phyloP scores from a whole-genome alignment of 2,329 filamentous ascomycete species.

The Penicillium sumatraense region DNA sequence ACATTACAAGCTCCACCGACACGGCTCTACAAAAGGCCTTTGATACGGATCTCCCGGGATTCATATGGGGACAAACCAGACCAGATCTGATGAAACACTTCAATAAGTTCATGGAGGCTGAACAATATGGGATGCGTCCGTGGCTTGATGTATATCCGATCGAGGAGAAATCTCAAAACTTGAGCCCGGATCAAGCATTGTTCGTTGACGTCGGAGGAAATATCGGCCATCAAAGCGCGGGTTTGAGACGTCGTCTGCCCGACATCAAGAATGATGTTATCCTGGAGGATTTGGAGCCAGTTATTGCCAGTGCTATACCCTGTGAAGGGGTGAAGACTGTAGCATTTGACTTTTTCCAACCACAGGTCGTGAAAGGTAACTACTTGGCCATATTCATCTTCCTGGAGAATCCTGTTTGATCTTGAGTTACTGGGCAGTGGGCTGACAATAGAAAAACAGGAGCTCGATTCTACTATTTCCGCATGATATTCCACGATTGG shows the following conservation, averaged over 20 bases:
- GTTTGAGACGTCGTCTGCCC: slow-evolving; percentile 26
- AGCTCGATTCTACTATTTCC: slow-evolving; percentile 28
- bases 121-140: slow-evolving; percentile 5
- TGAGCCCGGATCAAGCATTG: slow-evolving; percentile 19
- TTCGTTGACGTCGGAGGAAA: slow-evolving; percentile 49
- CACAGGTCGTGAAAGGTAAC: slow-evolving; percentile 20
- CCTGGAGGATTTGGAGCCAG: slow-evolving; percentile 23
- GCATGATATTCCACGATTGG: slow-evolving; percentile 32
- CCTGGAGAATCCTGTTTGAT: not conserved
- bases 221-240: slow-evolving; percentile 38
- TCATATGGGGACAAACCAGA: slow-evolving; percentile 24
- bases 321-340: slow-evolving; percentile 23
- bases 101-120: slow-evolving; percentile 20
- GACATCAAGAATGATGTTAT: slow-evolving; percentile 17
- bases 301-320: slow-evolving; percentile 11
- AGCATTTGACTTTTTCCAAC: slow-evolving; percentile 36
- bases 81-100: slow-evolving; percentile 23
- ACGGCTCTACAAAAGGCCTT: slow-evolving; percentile 28
- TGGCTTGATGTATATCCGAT: slow-evolving; percentile 21
- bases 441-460: not conserved
- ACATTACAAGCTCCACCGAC: slow-evolving; percentile 15
- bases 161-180: slow-evolving; percentile 1
- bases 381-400: not conserved
- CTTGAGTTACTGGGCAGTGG: not conserved
- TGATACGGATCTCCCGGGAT: slow-evolving; percentile 27